Conservation (phyloP, 2,329 filamentous ascomycete species). For the Trichoderma simmonsii region DNA sequence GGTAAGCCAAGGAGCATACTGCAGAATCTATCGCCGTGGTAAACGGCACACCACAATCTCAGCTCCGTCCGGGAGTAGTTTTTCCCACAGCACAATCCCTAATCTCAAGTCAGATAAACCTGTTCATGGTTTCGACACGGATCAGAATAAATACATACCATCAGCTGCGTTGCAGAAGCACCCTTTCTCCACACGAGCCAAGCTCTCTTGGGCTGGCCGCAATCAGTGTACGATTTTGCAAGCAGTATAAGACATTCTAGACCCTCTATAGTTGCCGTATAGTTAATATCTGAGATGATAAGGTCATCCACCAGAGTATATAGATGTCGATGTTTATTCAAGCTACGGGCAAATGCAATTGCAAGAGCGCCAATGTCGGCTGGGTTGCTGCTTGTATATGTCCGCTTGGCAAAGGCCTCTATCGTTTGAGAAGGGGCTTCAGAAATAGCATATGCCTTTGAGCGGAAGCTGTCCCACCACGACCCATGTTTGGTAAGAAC, state of each 20-base stretch:
- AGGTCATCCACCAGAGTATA: constrained; percentile 38
- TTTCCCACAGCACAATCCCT: constrained; percentile 13
- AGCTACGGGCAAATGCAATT: constrained; percentile 36
- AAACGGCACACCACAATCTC: constrained; percentile 25
- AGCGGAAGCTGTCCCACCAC: constrained; percentile 42
- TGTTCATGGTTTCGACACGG: no score
- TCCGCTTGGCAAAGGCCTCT: constrained; percentile 35
- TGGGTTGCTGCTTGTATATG: constrained; percentile 36
- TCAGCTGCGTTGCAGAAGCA: constrained; percentile 40
- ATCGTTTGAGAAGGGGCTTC: constrained; percentile 30
- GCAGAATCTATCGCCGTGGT: constrained; percentile 40
- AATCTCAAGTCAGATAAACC: not conserved
- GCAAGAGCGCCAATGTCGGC: constrained; percentile 38
- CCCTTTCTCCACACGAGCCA: constrained; percentile 42
- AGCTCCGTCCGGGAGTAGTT: constrained; percentile 24
- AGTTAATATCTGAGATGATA: constrained; percentile 40
- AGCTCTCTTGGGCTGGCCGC: constrained; percentile 41
- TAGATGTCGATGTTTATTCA: constrained; percentile 28
- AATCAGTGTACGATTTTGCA: constrained; percentile 42
- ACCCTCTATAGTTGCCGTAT: constrained; percentile 39
- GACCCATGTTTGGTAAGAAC: constrained; percentile 28
- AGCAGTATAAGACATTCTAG: constrained; percentile 42
- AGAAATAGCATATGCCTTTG: constrained; percentile 38
- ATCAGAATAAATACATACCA: constrained; percentile 31
- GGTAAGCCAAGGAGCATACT: constrained; percentile 43